Evolutionary conservation across 2,329 filamentous ascomycete genomes (phyloP).

Genomic region (Exophiala alcalophila): DNA sequence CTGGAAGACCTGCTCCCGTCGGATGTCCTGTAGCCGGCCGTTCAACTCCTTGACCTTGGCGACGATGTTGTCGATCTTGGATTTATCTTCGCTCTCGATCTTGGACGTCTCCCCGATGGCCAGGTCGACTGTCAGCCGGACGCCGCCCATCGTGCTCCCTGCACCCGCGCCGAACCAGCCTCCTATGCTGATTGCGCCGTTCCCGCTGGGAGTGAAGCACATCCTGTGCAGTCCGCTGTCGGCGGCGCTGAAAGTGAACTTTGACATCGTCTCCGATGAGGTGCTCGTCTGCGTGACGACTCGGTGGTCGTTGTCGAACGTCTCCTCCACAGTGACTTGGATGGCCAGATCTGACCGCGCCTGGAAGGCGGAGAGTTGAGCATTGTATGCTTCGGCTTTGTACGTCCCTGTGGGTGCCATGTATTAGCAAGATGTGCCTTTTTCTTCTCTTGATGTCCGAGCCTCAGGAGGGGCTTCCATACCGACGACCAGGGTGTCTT

Average conservation of each 20-base stretch:
- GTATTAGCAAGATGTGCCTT: neutral
- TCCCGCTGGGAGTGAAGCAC: constrained; percentile 85
- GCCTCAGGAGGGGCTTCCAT: constrained; percentile 35
- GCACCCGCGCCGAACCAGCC: constrained; percentile 72
- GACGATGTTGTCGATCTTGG: constrained; percentile 85
- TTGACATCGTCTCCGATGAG: constrained; percentile 69
- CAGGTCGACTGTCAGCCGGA: constrained; percentile 83
- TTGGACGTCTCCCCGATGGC: constrained; percentile 91
- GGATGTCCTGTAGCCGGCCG: constrained; percentile 78
- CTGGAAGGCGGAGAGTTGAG: constrained; percentile 64
- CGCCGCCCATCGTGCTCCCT: constrained; percentile 68
- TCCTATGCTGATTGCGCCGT: constrained; percentile 60
- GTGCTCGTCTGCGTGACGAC: constrained; percentile 68
- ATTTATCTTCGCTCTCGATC: constrained; percentile 91
- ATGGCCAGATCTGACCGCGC: constrained; percentile 75
- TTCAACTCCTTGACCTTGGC: constrained; percentile 88
- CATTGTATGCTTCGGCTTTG: constrained; percentile 78
- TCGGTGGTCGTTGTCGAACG: constrained; percentile 96
- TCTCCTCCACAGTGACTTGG: constrained; percentile 90
- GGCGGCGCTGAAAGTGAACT: constrained; percentile 93
- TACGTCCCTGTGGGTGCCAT: constrained; percentile 67
- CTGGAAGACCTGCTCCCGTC: constrained; percentile 94
- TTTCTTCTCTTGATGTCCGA: too few relatives aligned
- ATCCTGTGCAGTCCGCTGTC: constrained; percentile 94
- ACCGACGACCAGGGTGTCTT: constrained; percentile 94